Evolutionary conservation across 192 early-diverging fungal species (phyloP).

Genomic region (Phycomyces blakesleeanus): DNA sequence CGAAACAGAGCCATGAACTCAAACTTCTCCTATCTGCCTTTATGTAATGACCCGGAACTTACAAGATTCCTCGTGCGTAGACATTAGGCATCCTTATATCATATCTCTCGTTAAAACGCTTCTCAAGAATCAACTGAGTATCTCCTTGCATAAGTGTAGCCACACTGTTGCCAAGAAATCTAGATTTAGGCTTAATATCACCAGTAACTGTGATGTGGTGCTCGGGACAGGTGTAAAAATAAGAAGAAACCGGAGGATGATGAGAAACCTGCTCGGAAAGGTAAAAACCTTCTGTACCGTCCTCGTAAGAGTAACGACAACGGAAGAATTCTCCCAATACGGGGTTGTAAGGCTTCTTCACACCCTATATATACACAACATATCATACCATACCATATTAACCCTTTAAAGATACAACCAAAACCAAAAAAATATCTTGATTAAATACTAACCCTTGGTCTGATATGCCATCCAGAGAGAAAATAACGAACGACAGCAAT

Average conservation of each 20-base stretch:
- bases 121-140: constrained; percentile 55
- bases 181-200: constrained; percentile 81
- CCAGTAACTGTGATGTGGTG: constrained; percentile 75
- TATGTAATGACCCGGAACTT: neutral
- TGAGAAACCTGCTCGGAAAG: constrained; percentile 91
- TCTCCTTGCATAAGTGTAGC: constrained; percentile 83
- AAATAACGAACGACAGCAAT: constrained; percentile 82
- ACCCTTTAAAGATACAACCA: neutral
- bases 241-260: constrained; percentile 87
- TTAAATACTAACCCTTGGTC: constrained; percentile 63
- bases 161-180: constrained; percentile 87
- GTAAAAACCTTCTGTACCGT: constrained; percentile 69
- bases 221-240: constrained; percentile 78
- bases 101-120: constrained; percentile 71
- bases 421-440: neutral
- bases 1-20: neutral
- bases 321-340: constrained; percentile 89
- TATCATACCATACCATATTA: too few relatives aligned
- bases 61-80: constrained; percentile 80
- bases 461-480: constrained; percentile 91
- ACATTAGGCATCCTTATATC: constrained; percentile 85
- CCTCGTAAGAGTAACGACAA: constrained; percentile 68
- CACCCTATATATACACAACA: too few relatives aligned
- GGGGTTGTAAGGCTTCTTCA: constrained; percentile 95
- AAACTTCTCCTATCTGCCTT: neutral